Evolutionary conservation across 2,329 filamentous ascomycete genomes (phyloP).

Genomic region (Fusarium heterosporum): DNA sequence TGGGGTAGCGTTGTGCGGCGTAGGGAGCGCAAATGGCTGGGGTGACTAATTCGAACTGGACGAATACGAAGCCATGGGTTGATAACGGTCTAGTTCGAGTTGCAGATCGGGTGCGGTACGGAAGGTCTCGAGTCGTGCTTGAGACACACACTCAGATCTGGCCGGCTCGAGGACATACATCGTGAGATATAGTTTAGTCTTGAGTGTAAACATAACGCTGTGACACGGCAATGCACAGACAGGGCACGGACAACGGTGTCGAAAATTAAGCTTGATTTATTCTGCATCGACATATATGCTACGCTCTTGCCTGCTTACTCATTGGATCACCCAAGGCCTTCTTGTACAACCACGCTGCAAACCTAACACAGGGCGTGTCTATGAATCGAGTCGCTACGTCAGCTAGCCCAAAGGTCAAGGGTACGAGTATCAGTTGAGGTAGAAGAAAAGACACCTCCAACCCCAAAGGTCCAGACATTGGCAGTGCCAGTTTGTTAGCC

Average conservation of each 20-base stretch:
- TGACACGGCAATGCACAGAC: slow-evolving; percentile 1
- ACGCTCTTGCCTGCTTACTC: slow-evolving; percentile 36
- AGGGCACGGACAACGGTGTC: slow-evolving; percentile 1
- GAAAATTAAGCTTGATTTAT: slow-evolving; percentile 34
- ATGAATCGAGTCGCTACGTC: slow-evolving; percentile 67
- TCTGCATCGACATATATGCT: slow-evolving; percentile 5
- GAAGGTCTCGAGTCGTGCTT: not conserved
- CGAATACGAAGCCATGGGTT: slow-evolving; percentile 11
- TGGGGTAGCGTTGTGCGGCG: slow-evolving; percentile 9
- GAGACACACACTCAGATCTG: not conserved
- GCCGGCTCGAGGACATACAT: not conserved
- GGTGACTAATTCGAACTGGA: not conserved
- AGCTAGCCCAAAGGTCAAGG: slow-evolving; percentile 68
- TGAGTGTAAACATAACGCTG: not conserved
- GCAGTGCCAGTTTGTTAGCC: slow-evolving; percentile 66
- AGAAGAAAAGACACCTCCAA: slow-evolving; percentile 70
- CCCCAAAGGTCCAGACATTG: slow-evolving; percentile 67
- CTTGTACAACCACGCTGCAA: slow-evolving; percentile 68
- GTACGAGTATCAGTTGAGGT: slow-evolving; percentile 70
- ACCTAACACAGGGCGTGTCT: slow-evolving; percentile 70
- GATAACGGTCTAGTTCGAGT: not conserved
- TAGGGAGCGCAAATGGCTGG: slow-evolving; percentile 1
- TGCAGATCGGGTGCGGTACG: not conserved
- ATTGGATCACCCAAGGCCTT: slow-evolving; percentile 51
- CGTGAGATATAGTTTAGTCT: not conserved